Percentiles rank a stretch among this genome's conserved stretches.
These are phyloP conservation scores for Metroxylon sagu DNA, from an alignment of 176 grass and related monocot species.

Conservation along the genomic window DNA sequence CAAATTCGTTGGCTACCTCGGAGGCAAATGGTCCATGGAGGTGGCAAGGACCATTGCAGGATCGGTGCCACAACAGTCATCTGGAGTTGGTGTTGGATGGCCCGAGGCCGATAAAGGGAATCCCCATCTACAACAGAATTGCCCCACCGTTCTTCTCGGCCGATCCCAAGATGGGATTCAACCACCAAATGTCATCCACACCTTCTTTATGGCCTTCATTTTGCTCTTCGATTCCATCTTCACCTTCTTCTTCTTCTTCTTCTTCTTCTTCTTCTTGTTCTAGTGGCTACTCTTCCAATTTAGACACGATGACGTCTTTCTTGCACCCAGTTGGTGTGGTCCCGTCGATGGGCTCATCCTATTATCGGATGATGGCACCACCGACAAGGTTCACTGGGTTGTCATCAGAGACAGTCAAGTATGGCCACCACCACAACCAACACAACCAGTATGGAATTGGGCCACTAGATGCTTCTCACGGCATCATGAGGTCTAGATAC, in stretches of 20 bases:
- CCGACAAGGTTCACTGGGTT: slow-evolving; percentile 2
- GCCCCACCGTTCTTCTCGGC: neutral
- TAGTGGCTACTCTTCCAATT: too few species aligned
- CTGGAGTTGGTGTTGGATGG: neutral
- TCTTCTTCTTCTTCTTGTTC: too few species aligned
- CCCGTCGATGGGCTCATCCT: slow-evolving; percentile 1
- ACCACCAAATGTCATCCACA: neutral
- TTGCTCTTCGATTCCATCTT: slow-evolving; percentile 3
- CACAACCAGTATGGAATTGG: slow-evolving; percentile 9
- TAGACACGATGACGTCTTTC: too few species aligned
- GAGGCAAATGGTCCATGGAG: too few species aligned
- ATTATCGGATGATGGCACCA: neutral
- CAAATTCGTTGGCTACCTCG: neutral
- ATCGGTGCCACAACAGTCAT: too few species aligned
- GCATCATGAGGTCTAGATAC: slow-evolving; percentile 18
- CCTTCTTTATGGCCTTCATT: slow-evolving; percentile 1
- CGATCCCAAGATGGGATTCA: slow-evolving; percentile 8
- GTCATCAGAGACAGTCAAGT: neutral
- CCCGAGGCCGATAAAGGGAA: neutral
- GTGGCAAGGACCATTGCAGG: neutral
- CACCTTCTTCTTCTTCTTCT: too few species aligned
- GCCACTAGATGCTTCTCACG: neutral
- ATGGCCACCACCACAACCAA: slow-evolving; percentile 10
- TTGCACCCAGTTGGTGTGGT: neutral
- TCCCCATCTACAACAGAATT: slow-evolving; percentile 1